These are phyloP conservation scores for Bipolaris oryzae DNA, from an alignment of 2,329 filamentous ascomycete genomes.

Conservation along the genomic window DNA sequence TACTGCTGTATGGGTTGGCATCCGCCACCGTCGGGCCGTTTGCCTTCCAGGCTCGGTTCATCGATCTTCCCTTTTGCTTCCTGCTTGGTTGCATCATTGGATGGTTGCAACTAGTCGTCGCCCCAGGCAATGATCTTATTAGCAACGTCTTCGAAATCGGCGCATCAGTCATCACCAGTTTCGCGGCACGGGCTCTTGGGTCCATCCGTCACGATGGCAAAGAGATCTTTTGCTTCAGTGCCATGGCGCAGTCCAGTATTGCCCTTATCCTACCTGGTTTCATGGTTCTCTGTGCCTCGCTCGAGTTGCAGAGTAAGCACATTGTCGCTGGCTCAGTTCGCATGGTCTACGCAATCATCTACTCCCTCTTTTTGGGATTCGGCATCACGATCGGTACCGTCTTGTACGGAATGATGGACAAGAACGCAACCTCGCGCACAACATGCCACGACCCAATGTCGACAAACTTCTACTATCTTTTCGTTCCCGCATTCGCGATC, in stretches of 20 bases:
- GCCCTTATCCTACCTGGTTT: constrained; percentile 59
- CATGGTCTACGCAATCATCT: constrained; percentile 61
- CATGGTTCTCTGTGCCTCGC: constrained; percentile 56
- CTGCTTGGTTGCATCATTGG: constrained; percentile 76
- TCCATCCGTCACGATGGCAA: constrained; percentile 51
- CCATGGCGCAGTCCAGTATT: constrained; percentile 57
- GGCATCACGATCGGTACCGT: constrained; percentile 59
- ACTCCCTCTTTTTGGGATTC: constrained; percentile 59
- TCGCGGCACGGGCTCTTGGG: constrained; percentile 57
- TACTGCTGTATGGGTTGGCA: constrained; percentile 76
- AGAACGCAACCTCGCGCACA: constrained; percentile 53
- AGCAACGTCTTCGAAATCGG: constrained; percentile 58
- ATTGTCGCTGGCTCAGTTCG: constrained; percentile 59
- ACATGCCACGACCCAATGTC: constrained; percentile 55
- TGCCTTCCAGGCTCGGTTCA: constrained; percentile 75
- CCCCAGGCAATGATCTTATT: constrained; percentile 75
- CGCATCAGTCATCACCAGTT: constrained; percentile 57
- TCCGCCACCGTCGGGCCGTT: constrained; percentile 79
- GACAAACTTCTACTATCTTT: constrained; percentile 67
- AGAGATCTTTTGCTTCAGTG: constrained; percentile 58
- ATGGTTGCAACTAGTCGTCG: constrained; percentile 73
- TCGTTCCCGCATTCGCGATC: constrained; percentile 74
- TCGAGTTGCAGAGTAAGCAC: constrained; percentile 56
- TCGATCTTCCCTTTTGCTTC: constrained; percentile 80
- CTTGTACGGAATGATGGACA: constrained; percentile 56